These are phyloP conservation scores for Suillus subaureus DNA, from an alignment of 768 basidiomycete species.

Conservation along the genomic window DNA sequence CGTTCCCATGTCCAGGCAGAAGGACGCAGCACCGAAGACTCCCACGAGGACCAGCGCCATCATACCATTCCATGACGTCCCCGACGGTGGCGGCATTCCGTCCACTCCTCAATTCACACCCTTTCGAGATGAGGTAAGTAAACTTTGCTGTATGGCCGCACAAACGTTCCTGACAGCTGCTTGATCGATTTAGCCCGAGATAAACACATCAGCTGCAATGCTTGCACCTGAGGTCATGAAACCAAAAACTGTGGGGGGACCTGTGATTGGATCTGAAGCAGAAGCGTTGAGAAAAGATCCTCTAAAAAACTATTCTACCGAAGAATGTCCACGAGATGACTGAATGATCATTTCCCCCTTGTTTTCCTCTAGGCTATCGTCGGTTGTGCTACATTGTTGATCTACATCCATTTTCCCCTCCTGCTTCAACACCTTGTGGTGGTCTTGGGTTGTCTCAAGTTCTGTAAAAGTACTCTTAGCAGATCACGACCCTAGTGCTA, in stretches of 20 bases:
- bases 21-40: conserved; percentile 34
- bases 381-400: conserved; percentile 11
- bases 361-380: neutral
- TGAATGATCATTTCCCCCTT: conserved; percentile 18
- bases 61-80: conserved; percentile 43
- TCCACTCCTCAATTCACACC: conserved; percentile 66
- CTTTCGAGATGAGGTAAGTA: conserved; percentile 69
- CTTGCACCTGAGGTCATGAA: conserved; percentile 64
- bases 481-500: neutral
- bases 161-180: conserved; percentile 7
- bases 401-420: conserved; percentile 15
- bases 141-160: neutral
- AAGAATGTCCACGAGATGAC: conserved; percentile 23
- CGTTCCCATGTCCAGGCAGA: conserved; percentile 32
- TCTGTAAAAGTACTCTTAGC: neutral
- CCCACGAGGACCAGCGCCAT: conserved; percentile 36
- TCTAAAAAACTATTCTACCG: conserved; percentile 68
- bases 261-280: conserved; percentile 59
- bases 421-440: neutral
- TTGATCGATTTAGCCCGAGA: conserved; percentile 20
- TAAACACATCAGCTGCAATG: conserved; percentile 29
- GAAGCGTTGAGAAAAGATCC: conserved; percentile 81
- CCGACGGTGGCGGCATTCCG: conserved; percentile 34
- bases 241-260: conserved; percentile 51
- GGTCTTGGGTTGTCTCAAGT: neutral